These are phyloP conservation scores for Xylaria curta DNA, from an alignment of 495 filamentous ascomycete species.

Conservation along the genomic window DNA sequence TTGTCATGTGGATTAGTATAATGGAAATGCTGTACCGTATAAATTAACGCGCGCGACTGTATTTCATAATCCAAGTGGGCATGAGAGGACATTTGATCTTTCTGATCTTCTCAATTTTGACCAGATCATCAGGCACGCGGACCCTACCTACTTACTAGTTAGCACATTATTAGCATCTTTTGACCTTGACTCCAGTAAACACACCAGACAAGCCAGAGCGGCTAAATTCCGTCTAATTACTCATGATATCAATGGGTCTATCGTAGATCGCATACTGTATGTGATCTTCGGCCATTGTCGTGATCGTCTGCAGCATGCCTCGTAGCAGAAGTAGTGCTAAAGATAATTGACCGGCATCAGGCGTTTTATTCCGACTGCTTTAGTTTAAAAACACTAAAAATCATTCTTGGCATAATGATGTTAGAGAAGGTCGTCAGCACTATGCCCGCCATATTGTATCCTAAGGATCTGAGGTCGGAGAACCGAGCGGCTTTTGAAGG, in stretches of 20 bases:
- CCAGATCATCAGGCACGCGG: background rate
- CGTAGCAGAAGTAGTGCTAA: background rate
- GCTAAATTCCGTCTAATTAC: background rate
- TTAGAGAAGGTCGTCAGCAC: background rate
- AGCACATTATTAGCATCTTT: background rate
- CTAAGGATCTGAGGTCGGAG: background rate
- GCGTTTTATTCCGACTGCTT: background rate
- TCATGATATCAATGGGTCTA: background rate
- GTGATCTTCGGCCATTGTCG: background rate
- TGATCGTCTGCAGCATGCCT: background rate
- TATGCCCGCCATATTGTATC: background rate
- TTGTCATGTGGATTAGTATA: slow-evolving; percentile 3
- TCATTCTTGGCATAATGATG: background rate
- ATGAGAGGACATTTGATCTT: background rate
- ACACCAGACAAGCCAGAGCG: background rate
- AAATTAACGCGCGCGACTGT: background rate
- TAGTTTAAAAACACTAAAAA: background rate
- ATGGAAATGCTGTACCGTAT: background rate
- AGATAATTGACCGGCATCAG: background rate
- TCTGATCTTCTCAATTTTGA: background rate
- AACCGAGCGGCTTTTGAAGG: background rate
- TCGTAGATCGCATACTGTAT: background rate
- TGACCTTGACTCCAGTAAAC: background rate
- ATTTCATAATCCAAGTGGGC: background rate
- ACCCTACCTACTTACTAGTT: background rate